Base-by-base conservation (phyloP, 176 grass and related monocot species). In the Oryza meyeriana region DNA sequence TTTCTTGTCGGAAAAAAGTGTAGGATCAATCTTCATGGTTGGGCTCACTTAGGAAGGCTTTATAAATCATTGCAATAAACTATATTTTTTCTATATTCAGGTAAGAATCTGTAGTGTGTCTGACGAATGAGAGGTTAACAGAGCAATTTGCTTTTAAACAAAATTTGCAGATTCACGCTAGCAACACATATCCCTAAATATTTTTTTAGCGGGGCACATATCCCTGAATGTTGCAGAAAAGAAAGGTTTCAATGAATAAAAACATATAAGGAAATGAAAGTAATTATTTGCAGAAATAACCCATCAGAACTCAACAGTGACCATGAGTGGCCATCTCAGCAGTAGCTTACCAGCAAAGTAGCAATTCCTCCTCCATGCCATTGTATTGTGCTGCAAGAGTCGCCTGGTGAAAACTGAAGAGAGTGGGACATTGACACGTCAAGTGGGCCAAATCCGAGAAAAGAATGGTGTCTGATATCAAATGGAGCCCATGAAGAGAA, bases 1-100 rank as follows among this genome's bases (percentile, higher is more conserved):
- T 50, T 83, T 83, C 33, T 79, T 69, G 13, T 76, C 48, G 5
- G 12, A 64, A 66, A 61, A 75, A 74, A 86, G 59, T 58, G 33
- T 35, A 61, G 35, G 47, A 69, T 75, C 61, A 7, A 33, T 40
- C 8, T 67, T 41, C 45, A 34, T 81, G 27, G 48, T 36, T 81
- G 13, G 61, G 13, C 45, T 65, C 69, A 75, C 47, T 13, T 47
- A 74, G 44, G 45, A 68, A 61, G 78, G 75, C 30, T 33, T 74
- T 40, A 73, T 22, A 30, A 42, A 45, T 45, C 74, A 72, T 50
- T 6, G 5, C 32, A 84, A 55, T 74, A 75, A 73, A n/a, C 35
- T 47, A 5, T 12, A 55, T 0, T 40, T 22, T 42, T 26, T 66
- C 42, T 36, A 57, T 39, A 31, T 34, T 41, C 34, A 39, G 44